A percentile compares a stretch with the other conserved stretches of the same genome.
phyloP scores from a whole-genome alignment of 1,284 basidiomycete genomes.

The Heterobasidion occidentale region DNA sequence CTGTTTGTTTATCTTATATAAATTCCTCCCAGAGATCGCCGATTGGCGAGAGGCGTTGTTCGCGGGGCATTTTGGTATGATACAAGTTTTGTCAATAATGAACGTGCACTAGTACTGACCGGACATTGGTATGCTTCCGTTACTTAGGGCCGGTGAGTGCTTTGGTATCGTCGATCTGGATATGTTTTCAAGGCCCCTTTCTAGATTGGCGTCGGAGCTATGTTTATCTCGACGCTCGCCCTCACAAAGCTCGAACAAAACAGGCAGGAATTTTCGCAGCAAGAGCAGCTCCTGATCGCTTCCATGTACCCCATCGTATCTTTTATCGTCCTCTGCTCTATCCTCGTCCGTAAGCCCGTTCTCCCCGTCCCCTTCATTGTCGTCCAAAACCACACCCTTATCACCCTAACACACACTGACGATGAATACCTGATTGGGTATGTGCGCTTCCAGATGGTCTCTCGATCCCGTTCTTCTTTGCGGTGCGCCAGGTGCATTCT shows the following conservation, averaged over 20 bases:
- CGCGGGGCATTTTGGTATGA: constrained; percentile 77
- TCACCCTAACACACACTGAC: constrained; percentile 28
- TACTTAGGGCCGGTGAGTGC: constrained; percentile 44
- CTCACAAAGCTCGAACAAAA: constrained; percentile 66
- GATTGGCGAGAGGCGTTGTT: constrained; percentile 79
- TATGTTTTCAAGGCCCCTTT: neutral
- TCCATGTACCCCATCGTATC: constrained; percentile 74
- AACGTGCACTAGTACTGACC: constrained; percentile 27
- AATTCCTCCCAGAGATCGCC: constrained; percentile 78
- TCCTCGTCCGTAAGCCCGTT: constrained; percentile 75
- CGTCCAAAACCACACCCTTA: neutral
- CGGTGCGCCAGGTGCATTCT: neutral
- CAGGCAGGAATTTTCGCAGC: constrained; percentile 47
- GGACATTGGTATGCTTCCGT: neutral
- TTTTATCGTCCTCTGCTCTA: constrained; percentile 78
- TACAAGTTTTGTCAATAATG: constrained; percentile 77
- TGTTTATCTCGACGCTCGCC: constrained; percentile 82
- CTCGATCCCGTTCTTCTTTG: constrained; percentile 78
- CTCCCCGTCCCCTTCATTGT: constrained; percentile 62
- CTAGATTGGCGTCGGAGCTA: constrained; percentile 75
- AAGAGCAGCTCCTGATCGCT: constrained; percentile 75
- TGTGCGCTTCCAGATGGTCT: constrained; percentile 74
- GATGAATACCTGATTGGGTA: constrained; percentile 21
- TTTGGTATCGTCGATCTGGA: no score
- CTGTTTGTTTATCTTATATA: constrained; percentile 64